phyloP scores from a whole-genome alignment of 2,329 filamentous ascomycete species.

The Pezicula neosporulosa region DNA sequence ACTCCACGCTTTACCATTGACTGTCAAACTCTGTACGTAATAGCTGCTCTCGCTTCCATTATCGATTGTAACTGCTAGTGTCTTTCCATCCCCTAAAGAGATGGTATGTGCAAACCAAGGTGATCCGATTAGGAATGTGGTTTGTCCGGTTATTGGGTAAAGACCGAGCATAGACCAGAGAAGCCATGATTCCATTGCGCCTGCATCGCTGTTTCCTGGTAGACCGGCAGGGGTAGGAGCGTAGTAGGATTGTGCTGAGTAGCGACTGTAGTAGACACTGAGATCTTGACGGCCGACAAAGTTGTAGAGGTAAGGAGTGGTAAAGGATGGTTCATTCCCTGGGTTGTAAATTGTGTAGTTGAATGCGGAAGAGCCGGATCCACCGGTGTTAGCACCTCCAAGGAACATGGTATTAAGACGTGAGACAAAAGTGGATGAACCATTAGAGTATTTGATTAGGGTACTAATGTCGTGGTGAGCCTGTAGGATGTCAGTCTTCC shows the following conservation, averaged over 20 bases:
- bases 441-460: slow-evolving; percentile 44
- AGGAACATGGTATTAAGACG: slow-evolving; percentile 49
- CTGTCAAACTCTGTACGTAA: slow-evolving; percentile 62
- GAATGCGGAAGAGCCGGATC: slow-evolving; percentile 33
- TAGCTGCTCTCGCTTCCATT: slow-evolving; percentile 39
- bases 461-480: slow-evolving; percentile 44
- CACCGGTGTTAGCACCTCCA: slow-evolving; percentile 36
- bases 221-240: slow-evolving; percentile 49
- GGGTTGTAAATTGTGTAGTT: slow-evolving; percentile 60
- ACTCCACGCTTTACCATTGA: slow-evolving; percentile 61
- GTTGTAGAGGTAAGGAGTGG: slow-evolving; percentile 66
- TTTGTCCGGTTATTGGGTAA: slow-evolving; percentile 66
- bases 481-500: slow-evolving; percentile 42
- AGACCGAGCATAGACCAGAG: slow-evolving; percentile 67
- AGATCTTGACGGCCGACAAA: slow-evolving; percentile 61
- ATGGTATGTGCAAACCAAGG: slow-evolving; percentile 60
- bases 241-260: slow-evolving; percentile 58
- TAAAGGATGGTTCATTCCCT: slow-evolving; percentile 42
- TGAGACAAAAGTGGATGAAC: slow-evolving; percentile 41
- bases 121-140: slow-evolving; percentile 61
- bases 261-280: slow-evolving; percentile 54
- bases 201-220: slow-evolving; percentile 68
- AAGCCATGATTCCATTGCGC: slow-evolving; percentile 69
- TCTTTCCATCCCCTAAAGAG: slow-evolving; percentile 50
- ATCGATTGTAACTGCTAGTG: slow-evolving; percentile 49